Conservation (phyloP, 2,329 filamentous ascomycete genomes). For the Boeremia exigua region DNA sequence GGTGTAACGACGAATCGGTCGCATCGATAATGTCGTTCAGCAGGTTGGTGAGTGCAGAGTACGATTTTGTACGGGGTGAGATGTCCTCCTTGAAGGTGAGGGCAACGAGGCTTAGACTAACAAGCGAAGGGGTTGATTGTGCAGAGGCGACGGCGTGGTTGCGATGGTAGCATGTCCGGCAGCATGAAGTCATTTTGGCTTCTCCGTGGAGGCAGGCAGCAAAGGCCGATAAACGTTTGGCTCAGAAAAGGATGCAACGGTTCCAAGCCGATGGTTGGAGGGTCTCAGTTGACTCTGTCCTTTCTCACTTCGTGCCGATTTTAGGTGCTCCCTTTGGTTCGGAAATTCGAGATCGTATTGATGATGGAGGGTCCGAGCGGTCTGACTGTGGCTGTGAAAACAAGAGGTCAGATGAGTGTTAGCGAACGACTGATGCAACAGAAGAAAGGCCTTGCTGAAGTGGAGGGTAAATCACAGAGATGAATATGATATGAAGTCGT, state of each 20-base stretch:
- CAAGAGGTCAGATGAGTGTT: not conserved
- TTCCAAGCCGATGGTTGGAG: not conserved
- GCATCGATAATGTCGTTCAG: constrained; percentile 38
- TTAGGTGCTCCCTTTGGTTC: not conserved
- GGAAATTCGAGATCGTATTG: constrained; percentile 3
- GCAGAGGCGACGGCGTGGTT: constrained; percentile 25
- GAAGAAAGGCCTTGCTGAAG: not conserved
- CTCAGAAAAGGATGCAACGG: not conserved
- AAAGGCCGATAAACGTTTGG: not conserved
- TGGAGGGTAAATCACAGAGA: not conserved
- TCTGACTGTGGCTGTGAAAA: constrained; percentile 10
- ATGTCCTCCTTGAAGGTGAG: constrained; percentile 30
- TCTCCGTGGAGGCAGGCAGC: not conserved
- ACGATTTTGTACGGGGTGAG: constrained; percentile 11
- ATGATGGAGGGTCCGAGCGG: constrained; percentile 2
- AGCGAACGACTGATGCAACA: constrained; percentile 1
- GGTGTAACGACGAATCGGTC: constrained; percentile 29
- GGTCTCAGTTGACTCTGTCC: not conserved
- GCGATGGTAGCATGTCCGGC: constrained; percentile 38
- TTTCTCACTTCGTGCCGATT: not conserved
- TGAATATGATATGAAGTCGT: not conserved
- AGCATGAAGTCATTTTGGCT: constrained; percentile 22
- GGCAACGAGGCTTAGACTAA: constrained; percentile 33
- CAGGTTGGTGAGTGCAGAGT: constrained; percentile 27
- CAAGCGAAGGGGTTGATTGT: constrained; percentile 20